Evolutionary conservation across 2,329 filamentous ascomycete species (phyloP), one percentile per base, ranked within the genome.

Genomic region (Ceratocystis smalleyi): DNA sequence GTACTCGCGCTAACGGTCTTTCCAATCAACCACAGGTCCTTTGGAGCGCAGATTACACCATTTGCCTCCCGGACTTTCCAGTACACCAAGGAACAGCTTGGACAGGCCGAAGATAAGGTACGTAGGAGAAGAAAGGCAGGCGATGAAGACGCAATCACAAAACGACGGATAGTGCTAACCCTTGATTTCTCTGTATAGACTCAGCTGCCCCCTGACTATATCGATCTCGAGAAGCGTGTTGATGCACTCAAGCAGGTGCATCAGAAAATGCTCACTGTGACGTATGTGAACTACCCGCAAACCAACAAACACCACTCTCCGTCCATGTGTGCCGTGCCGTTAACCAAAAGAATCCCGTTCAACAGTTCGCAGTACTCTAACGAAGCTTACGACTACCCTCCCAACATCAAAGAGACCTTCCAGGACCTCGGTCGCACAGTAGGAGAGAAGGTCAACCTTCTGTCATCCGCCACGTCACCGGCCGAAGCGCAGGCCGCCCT

Each of bases 371-470:
- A 96, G 80, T 99, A 96, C 79, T 84, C 88, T 61, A 90, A 94
- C 77, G 94, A 87, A 77, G 78, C 84, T 69, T 87, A 87, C 75
- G 94, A 99, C 77, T 99, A 99, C 77, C 94, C 92, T 61, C 89
- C 91, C 72, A 97, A 99, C 78, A 89, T 97, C 76, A 91, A 91
- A 76, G 94, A 99, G 80, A 96, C 91, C 68, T 96, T 99, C 79
- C 88, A 89, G 75, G 94, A 97, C 73, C 86, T 99, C 67, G 90
- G 92, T 71, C 91, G 91, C 74, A 97, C 91, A 71, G 92, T 99
- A 71, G 86, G 87, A 74, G 94, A 97, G 77, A 99, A 97, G 79
- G 91, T 96, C 68, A 80, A 83, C 68, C 88, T 97, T 49, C 85
- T 99, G 66, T 95, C 91, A 51, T 85, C 87, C 69, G 94, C 94